phyloP scores from a whole-genome alignment of 2,329 filamentous ascomycete genomes.

The Ascocoryne sarcoides region DNA sequence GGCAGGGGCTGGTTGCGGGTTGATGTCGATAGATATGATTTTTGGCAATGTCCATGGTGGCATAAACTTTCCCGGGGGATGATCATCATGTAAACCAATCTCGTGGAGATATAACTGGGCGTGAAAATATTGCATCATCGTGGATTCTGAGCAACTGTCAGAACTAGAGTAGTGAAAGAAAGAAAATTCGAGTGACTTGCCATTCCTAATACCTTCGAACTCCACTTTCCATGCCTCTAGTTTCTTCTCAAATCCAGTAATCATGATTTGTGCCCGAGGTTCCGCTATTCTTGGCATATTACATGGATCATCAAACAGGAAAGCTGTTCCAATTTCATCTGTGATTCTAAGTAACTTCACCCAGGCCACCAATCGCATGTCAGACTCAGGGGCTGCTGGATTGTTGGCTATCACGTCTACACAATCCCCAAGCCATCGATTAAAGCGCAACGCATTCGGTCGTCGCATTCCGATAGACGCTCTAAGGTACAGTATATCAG shows the following conservation, averaged over 20 bases:
- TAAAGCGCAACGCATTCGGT: conserved; percentile 34
- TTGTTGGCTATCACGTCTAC: conserved; percentile 30
- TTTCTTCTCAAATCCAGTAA: conserved; percentile 42
- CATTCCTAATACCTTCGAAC: too few relatives aligned
- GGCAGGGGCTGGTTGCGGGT: conserved; percentile 29
- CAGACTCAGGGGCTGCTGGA: conserved; percentile 26
- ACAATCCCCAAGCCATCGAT: conserved; percentile 33
- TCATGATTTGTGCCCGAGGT: conserved; percentile 40
- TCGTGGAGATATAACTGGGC: conserved; percentile 48
- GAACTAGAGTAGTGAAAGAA: too few relatives aligned
- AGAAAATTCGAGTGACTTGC: too few relatives aligned
- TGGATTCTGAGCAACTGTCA: conserved; percentile 12
- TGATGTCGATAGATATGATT: conserved; percentile 14
- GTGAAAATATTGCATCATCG: conserved; percentile 36
- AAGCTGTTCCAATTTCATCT: conserved; percentile 44
- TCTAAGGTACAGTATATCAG: conserved; percentile 12
- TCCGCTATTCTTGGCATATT: conserved; percentile 39
- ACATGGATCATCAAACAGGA: conserved; percentile 35
- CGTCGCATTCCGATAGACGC: conserved; percentile 33
- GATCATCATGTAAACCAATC: conserved; percentile 45
- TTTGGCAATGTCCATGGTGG: conserved; percentile 20
- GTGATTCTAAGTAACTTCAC: conserved; percentile 35
- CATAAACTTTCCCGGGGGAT: conserved; percentile 40
- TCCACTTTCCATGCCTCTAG: conserved; percentile 36
- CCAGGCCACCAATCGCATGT: conserved; percentile 32